Evolutionary conservation across 1,284 basidiomycete genomes (phyloP).

Genomic region (Cystobasidiaceae sp.): DNA sequence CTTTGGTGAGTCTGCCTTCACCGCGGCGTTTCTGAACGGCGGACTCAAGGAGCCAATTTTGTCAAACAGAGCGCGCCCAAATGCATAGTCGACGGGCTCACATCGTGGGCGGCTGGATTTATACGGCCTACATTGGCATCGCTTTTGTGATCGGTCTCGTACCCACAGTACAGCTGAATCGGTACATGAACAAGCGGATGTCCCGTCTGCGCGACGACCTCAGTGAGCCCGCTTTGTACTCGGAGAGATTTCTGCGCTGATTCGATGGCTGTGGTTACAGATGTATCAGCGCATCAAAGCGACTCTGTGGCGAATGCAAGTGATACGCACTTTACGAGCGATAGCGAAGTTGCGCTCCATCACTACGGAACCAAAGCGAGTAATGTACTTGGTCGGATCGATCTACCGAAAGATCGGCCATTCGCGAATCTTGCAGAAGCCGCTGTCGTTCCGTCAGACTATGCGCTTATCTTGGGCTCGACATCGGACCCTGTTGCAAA

Average conservation of each 20-base stretch:
- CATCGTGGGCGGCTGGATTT: background rate
- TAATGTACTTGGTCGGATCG: too few species aligned
- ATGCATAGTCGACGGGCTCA: background rate
- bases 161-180: background rate
- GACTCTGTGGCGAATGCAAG: too few species aligned
- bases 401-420: background rate
- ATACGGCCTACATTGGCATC: background rate
- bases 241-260: too few species aligned
- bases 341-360: too few species aligned
- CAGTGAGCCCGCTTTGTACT: too few species aligned
- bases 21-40: background rate
- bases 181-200: conserved; percentile 4
- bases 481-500: background rate
- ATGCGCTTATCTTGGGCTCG: background rate
- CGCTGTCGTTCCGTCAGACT: background rate
- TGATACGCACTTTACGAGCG: too few species aligned
- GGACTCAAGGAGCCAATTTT: background rate
- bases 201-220: background rate
- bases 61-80: background rate
- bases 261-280: too few species aligned
- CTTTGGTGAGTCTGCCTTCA: too few species aligned
- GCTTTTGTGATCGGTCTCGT: conserved; percentile 1
- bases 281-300: too few species aligned
- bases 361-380: too few species aligned
- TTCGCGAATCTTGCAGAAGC: background rate